Conservation (phyloP, 768 basidiomycete genomes). For the Psilocybe azurescens region DNA sequence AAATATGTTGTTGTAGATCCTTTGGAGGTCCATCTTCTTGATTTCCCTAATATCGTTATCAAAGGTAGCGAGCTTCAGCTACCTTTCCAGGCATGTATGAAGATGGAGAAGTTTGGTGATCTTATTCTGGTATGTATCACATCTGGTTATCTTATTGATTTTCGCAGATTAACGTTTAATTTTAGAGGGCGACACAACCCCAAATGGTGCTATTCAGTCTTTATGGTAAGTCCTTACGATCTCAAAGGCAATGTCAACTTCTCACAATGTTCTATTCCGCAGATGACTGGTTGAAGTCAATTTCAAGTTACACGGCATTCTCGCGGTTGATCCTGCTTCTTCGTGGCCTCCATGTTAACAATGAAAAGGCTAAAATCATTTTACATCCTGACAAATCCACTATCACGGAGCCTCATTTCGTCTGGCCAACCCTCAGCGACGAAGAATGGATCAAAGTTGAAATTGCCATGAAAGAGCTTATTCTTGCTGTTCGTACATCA, state of each 20-base stretch:
- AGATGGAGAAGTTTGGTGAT: constrained; percentile 99
- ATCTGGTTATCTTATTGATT: neutral
- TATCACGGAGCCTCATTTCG: constrained; percentile 96
- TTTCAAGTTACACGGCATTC: constrained; percentile 99
- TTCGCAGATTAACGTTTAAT: constrained; percentile 14
- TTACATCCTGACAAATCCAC: constrained; percentile 97
- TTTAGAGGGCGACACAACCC: constrained; percentile 91
- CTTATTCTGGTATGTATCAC: constrained; percentile 71
- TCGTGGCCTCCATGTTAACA: constrained; percentile 97
- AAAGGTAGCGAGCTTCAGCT: constrained; percentile 98
- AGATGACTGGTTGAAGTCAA: constrained; percentile 99
- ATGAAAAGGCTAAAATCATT: constrained; percentile 99
- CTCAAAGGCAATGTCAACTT: neutral
- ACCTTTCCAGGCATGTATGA: constrained; percentile 99
- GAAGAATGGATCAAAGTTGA: constrained; percentile 99
- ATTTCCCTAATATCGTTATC: constrained; percentile 99
- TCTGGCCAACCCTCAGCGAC: constrained; percentile 92
- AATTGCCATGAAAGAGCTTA: constrained; percentile 97
- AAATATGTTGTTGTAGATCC: constrained; percentile 57
- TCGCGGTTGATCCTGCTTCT: constrained; percentile 96
- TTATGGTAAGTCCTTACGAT: constrained; percentile 60
- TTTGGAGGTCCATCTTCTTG: constrained; percentile 96
- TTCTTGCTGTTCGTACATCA: constrained; percentile 67
- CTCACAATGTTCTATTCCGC: constrained; percentile 6
- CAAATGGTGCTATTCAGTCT: constrained; percentile 99